Evolutionary conservation across 371 early-diverging fungal species (phyloP).

Genomic region (Apophysomyces trapeziformis): DNA sequence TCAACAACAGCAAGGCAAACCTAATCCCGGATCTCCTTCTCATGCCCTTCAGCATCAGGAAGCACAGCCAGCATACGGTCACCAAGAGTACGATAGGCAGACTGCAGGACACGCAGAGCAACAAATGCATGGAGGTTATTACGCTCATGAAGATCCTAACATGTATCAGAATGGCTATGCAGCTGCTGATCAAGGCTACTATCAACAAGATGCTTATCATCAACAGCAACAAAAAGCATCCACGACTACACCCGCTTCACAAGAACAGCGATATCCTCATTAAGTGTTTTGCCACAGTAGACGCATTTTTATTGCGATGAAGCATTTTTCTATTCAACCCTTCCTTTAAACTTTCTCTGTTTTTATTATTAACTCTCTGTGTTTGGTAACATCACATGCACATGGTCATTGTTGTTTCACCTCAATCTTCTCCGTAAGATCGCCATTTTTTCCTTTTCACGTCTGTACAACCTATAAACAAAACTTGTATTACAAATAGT

Average conservation of each 20-base stretch:
- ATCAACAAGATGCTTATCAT: background rate
- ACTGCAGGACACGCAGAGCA: background rate
- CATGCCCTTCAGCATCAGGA: background rate
- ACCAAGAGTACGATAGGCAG: background rate
- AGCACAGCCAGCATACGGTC: too few species aligned
- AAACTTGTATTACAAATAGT: conserved; percentile 1
- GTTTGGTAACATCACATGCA: background rate
- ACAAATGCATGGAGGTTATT: conserved; percentile 3
- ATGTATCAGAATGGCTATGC: background rate
- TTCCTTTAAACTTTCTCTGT: background rate
- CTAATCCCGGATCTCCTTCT: background rate
- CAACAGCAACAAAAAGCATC: background rate
- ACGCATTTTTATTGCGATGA: too few species aligned
- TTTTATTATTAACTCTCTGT: background rate
- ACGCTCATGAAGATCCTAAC: conserved; percentile 2
- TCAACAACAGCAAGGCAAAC: conserved; percentile 4
- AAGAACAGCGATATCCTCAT: conserved; percentile 4
- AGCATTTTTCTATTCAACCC: background rate
- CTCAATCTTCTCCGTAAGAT: background rate
- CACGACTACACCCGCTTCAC: background rate
- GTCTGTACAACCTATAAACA: conserved; percentile 15
- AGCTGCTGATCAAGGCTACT: background rate
- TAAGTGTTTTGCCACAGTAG: background rate
- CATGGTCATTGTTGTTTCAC: background rate
- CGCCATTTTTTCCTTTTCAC: background rate